Evolutionary conservation across 2,329 filamentous ascomycete genomes (phyloP), one percentile per base, ranked within the genome.

Genomic region (Aspergillus fijiensis): DNA sequence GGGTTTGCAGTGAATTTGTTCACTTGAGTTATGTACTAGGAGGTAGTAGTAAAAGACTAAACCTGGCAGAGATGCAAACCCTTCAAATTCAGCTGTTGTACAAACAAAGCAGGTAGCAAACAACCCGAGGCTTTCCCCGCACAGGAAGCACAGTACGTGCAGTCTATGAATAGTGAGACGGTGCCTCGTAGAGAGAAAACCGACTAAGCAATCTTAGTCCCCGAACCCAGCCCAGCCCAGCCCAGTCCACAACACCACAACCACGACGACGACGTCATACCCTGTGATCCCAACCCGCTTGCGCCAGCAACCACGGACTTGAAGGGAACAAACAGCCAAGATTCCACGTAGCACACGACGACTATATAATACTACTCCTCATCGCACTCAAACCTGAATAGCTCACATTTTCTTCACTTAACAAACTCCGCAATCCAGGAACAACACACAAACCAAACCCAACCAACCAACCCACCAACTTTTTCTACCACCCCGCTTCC

Each of bases 261-360:
- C 23, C 23, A 27, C 25, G 47, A 31, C 47, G 21, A 27, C 49
- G 61, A 63, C 58, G 58, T 63, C 61, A 63, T 62, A 62, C 54
- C 60, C 60, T 47, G 54, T 58, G 60, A 56, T 35, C 27, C 27
- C 27, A 25, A 31, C 19, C 35, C 21, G 31, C 9, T 27, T 19
- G 39, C 39, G 11, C 33, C 33, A 35, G 33, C 5, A 35, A 16
- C 39, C 39, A 45, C 39, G 39, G 16, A 16, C 14, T 12, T 16
- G 33, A 19, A 19, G 16, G 14, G 16, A 45, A 12, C 14, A 45
- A 19, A 16, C 14, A 45, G 39, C 39, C 39, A 45, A 45, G 39
- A 19, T 45, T 45, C 39, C 39, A 19, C 14, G 39, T 45, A 12
- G 39, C 14, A 45, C 39, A 45, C 39, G n/a, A 45, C 39, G 39